phyloP scores from a whole-genome alignment of 129 eudicot species.

The Pulicaria dysenterica region DNA sequence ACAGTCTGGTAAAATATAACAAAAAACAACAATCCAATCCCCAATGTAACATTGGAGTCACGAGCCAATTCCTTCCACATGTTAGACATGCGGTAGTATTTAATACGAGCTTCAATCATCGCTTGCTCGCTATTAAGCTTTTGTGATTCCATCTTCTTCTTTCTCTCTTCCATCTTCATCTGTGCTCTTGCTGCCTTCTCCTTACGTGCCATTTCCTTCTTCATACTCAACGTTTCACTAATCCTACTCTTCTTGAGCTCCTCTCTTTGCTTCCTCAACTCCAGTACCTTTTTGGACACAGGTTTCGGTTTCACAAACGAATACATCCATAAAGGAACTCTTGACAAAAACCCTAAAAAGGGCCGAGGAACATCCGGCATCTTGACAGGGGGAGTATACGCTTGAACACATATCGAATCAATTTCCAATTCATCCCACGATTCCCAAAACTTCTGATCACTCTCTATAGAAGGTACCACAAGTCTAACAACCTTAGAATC shows the following conservation, averaged over 20 bases:
- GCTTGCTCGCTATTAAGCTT: slow-evolving; percentile 46
- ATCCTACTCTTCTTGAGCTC: slow-evolving; percentile 49
- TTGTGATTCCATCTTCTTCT: slow-evolving; percentile 51
- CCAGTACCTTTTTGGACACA: slow-evolving; percentile 68
- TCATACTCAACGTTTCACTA: slow-evolving; percentile 44
- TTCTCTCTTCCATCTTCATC: slow-evolving; percentile 65
- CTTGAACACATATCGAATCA: slow-evolving; percentile 70
- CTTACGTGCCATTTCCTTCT: slow-evolving; percentile 43
- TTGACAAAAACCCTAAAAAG: slow-evolving; percentile 53
- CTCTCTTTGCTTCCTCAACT: slow-evolving; percentile 67
- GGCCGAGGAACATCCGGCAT: slow-evolving; percentile 63
- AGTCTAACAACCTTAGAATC: slow-evolving; percentile 78
- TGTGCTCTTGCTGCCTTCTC: slow-evolving; percentile 57
- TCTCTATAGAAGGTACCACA: slow-evolving; percentile 69
- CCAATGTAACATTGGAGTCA: slow-evolving; percentile 47
- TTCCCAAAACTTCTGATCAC: slow-evolving; percentile 65
- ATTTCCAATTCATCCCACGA: slow-evolving; percentile 68
- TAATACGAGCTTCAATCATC: slow-evolving; percentile 35
- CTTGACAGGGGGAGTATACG: slow-evolving; percentile 77
- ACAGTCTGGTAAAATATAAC: slow-evolving; percentile 67
- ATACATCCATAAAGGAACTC: slow-evolving; percentile 49
- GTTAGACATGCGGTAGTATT: slow-evolving; percentile 31
- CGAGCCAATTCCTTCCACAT: slow-evolving; percentile 57
- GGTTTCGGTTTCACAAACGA: slow-evolving; percentile 59
- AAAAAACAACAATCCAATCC: slow-evolving; percentile 65